These are phyloP conservation scores for Candida pseudofarinosa DNA, from an alignment of 805 yeast species.

Conservation along the genomic window DNA sequence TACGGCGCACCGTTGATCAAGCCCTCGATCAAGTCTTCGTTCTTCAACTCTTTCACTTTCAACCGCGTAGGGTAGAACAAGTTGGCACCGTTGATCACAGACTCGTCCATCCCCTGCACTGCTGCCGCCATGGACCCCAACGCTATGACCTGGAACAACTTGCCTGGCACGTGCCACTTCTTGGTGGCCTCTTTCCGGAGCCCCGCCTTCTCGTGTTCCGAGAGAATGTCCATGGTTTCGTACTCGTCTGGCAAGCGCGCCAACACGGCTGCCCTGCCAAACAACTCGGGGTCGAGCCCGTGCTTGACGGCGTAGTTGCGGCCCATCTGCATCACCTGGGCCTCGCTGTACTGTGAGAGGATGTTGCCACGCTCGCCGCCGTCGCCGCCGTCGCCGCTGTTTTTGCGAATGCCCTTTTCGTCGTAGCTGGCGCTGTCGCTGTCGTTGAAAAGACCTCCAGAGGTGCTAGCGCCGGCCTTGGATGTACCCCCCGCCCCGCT, in stretches of 20 bases:
- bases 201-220: slow-evolving; percentile 42
- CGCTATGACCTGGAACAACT: slow-evolving; percentile 50
- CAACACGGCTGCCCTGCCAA: slow-evolving; percentile 56
- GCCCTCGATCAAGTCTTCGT: slow-evolving; percentile 57
- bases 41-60: slow-evolving; percentile 40
- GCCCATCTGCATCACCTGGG: slow-evolving; percentile 67
- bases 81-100: slow-evolving; percentile 66
- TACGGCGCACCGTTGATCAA: slow-evolving; percentile 65
- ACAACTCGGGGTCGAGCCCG: slow-evolving; percentile 53
- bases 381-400: slow-evolving; percentile 12
- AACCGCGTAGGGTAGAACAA: slow-evolving; percentile 53
- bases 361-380: slow-evolving; percentile 38
- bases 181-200: slow-evolving; percentile 46
- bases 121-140: slow-evolving; percentile 66
- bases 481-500: not conserved
- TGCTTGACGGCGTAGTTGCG: slow-evolving; percentile 58
- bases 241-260: slow-evolving; percentile 56
- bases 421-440: slow-evolving; percentile 6
- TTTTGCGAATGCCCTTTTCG: slow-evolving; percentile 13
- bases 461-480: not conserved
- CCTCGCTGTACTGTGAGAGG: slow-evolving; percentile 53
- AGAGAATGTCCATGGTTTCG: slow-evolving; percentile 51
- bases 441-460: slow-evolving; percentile 11
- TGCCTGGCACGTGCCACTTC: slow-evolving; percentile 44
- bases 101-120: slow-evolving; percentile 74